These are phyloP conservation scores for Didymella keratinophila DNA, from an alignment of 2,329 filamentous ascomycete genomes.

Conservation along the genomic window DNA sequence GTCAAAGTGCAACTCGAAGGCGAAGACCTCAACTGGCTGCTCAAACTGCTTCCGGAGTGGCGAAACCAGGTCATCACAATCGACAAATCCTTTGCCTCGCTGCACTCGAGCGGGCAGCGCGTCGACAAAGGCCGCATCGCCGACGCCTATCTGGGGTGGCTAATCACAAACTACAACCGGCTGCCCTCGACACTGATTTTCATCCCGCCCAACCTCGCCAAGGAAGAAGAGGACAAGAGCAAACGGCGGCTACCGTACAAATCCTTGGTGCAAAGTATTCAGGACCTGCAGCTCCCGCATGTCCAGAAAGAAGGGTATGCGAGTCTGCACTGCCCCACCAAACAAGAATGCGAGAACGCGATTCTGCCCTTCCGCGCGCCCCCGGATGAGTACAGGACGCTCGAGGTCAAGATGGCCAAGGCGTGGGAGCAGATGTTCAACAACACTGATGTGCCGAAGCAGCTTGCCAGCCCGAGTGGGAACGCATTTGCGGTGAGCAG, in stretches of 20 bases:
- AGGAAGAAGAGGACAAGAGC: not conserved
- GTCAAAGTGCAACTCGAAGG: slow-evolving; percentile 23
- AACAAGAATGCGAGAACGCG: slow-evolving; percentile 48
- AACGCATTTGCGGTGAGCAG: slow-evolving; percentile 47
- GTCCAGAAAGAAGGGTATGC: slow-evolving; percentile 51
- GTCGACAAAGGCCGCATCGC: slow-evolving; percentile 35
- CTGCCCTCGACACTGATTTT: slow-evolving; percentile 32
- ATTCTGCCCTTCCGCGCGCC: slow-evolving; percentile 42
- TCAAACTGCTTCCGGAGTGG: slow-evolving; percentile 34
- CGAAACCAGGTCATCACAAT: slow-evolving; percentile 53
- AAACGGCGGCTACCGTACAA: not conserved
- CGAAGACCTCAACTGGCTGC: slow-evolving; percentile 30
- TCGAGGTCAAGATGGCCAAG: slow-evolving; percentile 38
- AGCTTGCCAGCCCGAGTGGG: slow-evolving; percentile 57
- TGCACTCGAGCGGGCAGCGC: slow-evolving; percentile 12
- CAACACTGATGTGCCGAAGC: slow-evolving; percentile 44
- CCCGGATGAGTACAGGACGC: slow-evolving; percentile 25
- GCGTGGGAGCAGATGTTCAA: slow-evolving; percentile 58
- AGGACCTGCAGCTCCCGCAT: slow-evolving; percentile 47
- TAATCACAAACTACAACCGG: slow-evolving; percentile 35
- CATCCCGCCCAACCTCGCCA: slow-evolving; percentile 22
- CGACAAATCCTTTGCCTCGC: slow-evolving; percentile 20
- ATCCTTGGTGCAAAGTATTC: slow-evolving; percentile 13
- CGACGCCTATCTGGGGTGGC: slow-evolving; percentile 35
- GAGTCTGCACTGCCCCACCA: slow-evolving; percentile 50